Conservation (phyloP, 2,329 filamentous ascomycete genomes). For the Chalara sp. region DNA sequence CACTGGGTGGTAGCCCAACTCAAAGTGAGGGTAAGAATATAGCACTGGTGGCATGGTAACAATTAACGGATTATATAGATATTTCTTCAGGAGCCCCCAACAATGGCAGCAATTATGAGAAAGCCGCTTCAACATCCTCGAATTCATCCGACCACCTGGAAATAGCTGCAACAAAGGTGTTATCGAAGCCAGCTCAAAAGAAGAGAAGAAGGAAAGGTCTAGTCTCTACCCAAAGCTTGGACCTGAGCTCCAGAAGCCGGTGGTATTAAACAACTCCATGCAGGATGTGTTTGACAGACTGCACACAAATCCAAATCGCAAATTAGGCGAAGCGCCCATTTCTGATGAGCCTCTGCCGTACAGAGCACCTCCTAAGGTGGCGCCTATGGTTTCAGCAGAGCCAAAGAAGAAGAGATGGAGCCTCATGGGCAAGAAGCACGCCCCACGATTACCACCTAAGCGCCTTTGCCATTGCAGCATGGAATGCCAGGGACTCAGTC, state of each 20-base stretch:
- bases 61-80: constrained; percentile 8
- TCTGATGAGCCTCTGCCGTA: constrained; percentile 12
- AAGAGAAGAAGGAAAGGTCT: not conserved
- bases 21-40: constrained; percentile 21
- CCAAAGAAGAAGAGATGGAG: constrained; percentile 21
- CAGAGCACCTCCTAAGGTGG: constrained; percentile 4
- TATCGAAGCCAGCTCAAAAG: constrained; percentile 3
- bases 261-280: constrained; percentile 16
- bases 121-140: constrained; percentile 15
- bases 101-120: constrained; percentile 15
- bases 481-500: no score
- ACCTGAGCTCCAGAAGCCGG: no score
- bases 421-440: constrained; percentile 18
- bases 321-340: constrained; percentile 26
- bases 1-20: constrained; percentile 17
- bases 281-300: constrained; percentile 24
- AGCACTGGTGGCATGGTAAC: not conserved
- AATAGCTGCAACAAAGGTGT: constrained; percentile 6
- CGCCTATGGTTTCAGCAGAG: not conserved
- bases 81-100: constrained; percentile 17
- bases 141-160: constrained; percentile 21
- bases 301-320: constrained; percentile 26
- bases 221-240: constrained; percentile 7
- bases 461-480: not conserved
- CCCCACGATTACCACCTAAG: constrained; percentile 12